These are phyloP conservation scores for Cyphellophora attinorum DNA, from an alignment of 2,329 filamentous ascomycete species.

Conservation along the genomic window DNA sequence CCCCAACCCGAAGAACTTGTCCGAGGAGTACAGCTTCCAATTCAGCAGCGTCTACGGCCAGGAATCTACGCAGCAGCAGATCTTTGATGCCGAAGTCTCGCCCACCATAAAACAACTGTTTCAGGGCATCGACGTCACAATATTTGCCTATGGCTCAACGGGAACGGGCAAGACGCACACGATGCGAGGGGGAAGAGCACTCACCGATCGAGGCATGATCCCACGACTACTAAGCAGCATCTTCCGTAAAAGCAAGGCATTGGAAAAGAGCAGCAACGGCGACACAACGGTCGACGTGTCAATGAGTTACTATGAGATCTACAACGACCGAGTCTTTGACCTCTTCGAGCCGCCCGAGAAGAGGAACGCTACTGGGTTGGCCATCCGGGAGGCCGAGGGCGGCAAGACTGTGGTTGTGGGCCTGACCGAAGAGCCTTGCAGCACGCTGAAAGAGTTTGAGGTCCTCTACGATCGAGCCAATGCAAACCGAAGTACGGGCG, in stretches of 20 bases:
- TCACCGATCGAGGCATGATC: constrained; percentile 80
- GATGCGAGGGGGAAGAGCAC: constrained; percentile 81
- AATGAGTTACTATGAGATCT: constrained; percentile 92
- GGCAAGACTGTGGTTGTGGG: constrained; percentile 83
- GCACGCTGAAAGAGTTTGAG: constrained; percentile 83
- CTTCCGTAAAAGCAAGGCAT: constrained; percentile 76
- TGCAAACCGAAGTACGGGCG: constrained; percentile 76
- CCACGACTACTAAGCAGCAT: constrained; percentile 76
- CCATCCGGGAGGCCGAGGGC: constrained; percentile 67
- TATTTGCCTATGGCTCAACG: constrained; percentile 89
- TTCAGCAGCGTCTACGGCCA: constrained; percentile 91
- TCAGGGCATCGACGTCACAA: constrained; percentile 74
- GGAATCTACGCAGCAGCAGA: constrained; percentile 67
- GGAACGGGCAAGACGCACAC: constrained; percentile 94
- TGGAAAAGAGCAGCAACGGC: constrained; percentile 66
- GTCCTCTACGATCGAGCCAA: constrained; percentile 84
- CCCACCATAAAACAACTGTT: constrained; percentile 89
- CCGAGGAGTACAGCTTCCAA: constrained; percentile 84
- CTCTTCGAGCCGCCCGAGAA: constrained; percentile 81
- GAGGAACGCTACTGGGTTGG: constrained; percentile 69
- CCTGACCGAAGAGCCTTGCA: constrained; percentile 71
- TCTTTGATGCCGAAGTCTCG: constrained; percentile 85
- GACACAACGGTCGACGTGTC: constrained; percentile 62
- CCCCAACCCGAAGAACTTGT: constrained; percentile 85
- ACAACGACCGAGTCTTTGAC: constrained; percentile 92